Evolutionary conservation across 768 basidiomycete species (phyloP).

Genomic region (Hysterangium stoloniferum): DNA sequence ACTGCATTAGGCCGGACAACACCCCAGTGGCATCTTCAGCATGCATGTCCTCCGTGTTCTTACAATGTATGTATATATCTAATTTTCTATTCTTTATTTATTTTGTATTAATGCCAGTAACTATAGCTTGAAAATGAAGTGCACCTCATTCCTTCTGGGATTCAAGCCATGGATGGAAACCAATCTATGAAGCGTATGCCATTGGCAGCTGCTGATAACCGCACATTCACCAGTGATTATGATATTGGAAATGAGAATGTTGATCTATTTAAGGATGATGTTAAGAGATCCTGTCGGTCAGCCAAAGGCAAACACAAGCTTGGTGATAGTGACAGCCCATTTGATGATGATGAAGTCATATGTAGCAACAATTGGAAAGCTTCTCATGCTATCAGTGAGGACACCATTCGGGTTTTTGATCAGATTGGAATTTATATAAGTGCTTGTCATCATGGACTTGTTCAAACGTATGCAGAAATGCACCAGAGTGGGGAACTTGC

Average conservation of each 20-base stretch:
- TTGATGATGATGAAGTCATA: not conserved
- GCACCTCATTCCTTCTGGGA: not conserved
- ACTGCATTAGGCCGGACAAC: slow-evolving; percentile 8
- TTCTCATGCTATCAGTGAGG: slow-evolving; percentile 21
- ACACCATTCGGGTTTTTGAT: slow-evolving; percentile 28
- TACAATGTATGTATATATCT: not conserved
- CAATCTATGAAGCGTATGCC: slow-evolving; percentile 21
- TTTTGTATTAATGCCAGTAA: not conserved
- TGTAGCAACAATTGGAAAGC: slow-evolving; percentile 30
- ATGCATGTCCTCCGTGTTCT: slow-evolving; percentile 4
- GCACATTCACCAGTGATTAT: slow-evolving; percentile 18
- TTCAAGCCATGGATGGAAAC: slow-evolving; percentile 5
- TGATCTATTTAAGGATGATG: slow-evolving; percentile 19
- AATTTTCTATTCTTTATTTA: not conserved
- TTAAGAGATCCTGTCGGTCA: not conserved
- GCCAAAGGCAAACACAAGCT: not conserved
- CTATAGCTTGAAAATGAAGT: not conserved
- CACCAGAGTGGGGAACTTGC: slow-evolving; percentile 28
- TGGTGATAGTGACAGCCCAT: not conserved
- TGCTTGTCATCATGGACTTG: slow-evolving; percentile 29
- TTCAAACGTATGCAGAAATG: slow-evolving; percentile 27
- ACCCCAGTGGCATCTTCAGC: slow-evolving; percentile 1
- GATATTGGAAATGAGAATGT: slow-evolving; percentile 19
- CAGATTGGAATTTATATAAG: slow-evolving; percentile 32
- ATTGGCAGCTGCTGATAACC: slow-evolving; percentile 9